Evolutionary conservation across 1,139 yeast genomes (phyloP).

Genomic region (Blastobotrys arbuscula): DNA sequence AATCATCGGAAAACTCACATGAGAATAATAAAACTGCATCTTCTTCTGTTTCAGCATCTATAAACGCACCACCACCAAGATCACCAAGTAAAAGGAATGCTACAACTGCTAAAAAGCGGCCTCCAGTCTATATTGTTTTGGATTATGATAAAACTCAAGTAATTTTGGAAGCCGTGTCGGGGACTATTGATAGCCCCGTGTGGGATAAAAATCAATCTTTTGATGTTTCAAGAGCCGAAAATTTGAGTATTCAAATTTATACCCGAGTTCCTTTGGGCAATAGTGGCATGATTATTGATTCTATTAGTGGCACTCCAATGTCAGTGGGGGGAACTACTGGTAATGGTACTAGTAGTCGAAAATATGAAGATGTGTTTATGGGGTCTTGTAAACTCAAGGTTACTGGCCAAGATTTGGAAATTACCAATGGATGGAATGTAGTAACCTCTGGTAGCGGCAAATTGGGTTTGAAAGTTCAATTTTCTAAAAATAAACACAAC

Average conservation of each 20-base stretch:
- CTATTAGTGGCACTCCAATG: slow-evolving; percentile 10
- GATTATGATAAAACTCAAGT: slow-evolving; percentile 59
- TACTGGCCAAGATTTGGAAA: slow-evolving; percentile 16
- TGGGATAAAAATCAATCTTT: slow-evolving; percentile 90
- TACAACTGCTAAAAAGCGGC: slow-evolving; percentile 15
- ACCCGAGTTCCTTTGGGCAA: slow-evolving; percentile 54
- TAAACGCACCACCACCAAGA: not conserved
- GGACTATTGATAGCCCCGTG: slow-evolving; percentile 55
- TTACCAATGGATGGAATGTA: slow-evolving; percentile 29
- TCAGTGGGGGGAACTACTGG: slow-evolving; percentile 2
- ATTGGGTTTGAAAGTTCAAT: slow-evolving; percentile 63
- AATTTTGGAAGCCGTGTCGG: slow-evolving; percentile 73
- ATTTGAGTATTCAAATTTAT: slow-evolving; percentile 62
- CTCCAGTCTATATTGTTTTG: slow-evolving; percentile 38
- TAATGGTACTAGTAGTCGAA: not conserved
- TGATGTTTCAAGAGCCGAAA: slow-evolving; percentile 71
- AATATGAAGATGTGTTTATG: slow-evolving; percentile 37
- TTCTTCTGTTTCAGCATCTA: not conserved
- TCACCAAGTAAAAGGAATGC: slow-evolving; percentile 3
- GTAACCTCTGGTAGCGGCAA: slow-evolving; percentile 37
- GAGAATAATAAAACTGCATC: not conserved
- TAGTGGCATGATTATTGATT: not conserved
- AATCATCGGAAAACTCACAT: not conserved
- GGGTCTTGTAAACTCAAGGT: slow-evolving; percentile 33
- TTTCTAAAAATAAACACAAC: slow-evolving; percentile 59